Evolutionary conservation across 2,329 filamentous ascomycete genomes (phyloP).

Genomic region (Talaromyces sp.): DNA sequence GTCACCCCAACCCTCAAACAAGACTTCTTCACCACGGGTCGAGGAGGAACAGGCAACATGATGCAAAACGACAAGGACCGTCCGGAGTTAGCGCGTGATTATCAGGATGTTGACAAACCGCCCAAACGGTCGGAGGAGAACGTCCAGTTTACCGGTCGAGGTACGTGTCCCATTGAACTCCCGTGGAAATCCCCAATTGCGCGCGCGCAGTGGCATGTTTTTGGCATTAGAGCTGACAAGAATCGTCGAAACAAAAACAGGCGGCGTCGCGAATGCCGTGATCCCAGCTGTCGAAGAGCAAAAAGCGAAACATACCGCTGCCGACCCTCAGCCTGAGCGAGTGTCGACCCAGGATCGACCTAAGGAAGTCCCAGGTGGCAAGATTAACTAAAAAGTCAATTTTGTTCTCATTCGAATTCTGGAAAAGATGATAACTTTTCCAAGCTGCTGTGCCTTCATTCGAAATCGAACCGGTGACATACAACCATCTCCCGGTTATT

Average conservation of each 20-base stretch:
- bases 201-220: background rate
- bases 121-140: conserved; percentile 35
- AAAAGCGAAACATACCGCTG: conserved; percentile 8
- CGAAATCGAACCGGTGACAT: background rate
- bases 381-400: conserved; percentile 3
- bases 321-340: conserved; percentile 13
- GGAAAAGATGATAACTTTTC: background rate
- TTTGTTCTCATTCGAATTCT: background rate
- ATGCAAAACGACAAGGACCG: conserved; percentile 64
- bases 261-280: conserved; percentile 35
- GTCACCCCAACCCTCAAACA: conserved; percentile 78
- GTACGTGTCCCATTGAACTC: no score
- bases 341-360: conserved; percentile 26
- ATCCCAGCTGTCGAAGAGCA: conserved; percentile 21
- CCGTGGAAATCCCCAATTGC: no score
- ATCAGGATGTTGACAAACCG: conserved; percentile 71
- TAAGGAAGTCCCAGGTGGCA: conserved; percentile 20
- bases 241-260: no score
- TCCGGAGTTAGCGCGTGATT: conserved; percentile 63
- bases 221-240: background rate
- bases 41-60: conserved; percentile 87
- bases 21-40: conserved; percentile 80
- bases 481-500: background rate
- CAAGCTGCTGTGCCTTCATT: no score
- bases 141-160: conserved; percentile 40